These are phyloP conservation scores for Zhuliangozyma blackwelliae DNA, from an alignment of 1,139 yeast species.

Conservation along the genomic window DNA sequence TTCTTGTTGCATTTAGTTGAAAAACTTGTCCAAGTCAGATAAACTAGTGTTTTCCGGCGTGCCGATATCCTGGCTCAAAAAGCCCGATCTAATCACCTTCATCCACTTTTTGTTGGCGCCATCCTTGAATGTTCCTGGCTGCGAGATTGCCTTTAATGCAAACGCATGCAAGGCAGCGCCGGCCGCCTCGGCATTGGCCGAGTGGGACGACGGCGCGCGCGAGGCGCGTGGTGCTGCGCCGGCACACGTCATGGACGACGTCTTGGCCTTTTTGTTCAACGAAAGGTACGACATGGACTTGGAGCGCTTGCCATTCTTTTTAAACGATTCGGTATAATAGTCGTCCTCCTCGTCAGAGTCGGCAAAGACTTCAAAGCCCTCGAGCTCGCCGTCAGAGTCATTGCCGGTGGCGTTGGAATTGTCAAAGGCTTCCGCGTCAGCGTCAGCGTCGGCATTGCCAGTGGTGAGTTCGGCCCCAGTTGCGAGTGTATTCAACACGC, in stretches of 20 bases:
- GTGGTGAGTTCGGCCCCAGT: constrained; percentile 8
- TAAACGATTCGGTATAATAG: constrained; percentile 23
- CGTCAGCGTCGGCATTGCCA: constrained; percentile 4
- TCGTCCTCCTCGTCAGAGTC: constrained; percentile 32
- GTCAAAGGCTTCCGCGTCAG: constrained; percentile 44
- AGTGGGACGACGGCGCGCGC: constrained; percentile 50
- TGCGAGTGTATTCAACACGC: neutral
- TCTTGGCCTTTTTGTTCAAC: constrained; percentile 47
- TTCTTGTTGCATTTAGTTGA: constrained; percentile 20
- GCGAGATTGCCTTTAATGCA: constrained; percentile 50
- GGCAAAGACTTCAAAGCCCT: constrained; percentile 44
- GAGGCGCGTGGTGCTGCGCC: constrained; percentile 83
- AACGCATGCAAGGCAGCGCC: constrained; percentile 75
- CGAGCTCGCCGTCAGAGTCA: constrained; percentile 35
- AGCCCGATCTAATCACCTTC: constrained; percentile 68
- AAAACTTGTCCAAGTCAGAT: constrained; percentile 68
- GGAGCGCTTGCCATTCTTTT: constrained; percentile 52
- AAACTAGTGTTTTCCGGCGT: constrained; percentile 73
- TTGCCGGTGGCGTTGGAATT: constrained; percentile 20
- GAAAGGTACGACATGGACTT: constrained; percentile 58
- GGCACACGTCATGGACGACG: constrained; percentile 56
- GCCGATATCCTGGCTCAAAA: constrained; percentile 68
- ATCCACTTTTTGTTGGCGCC: constrained; percentile 55
- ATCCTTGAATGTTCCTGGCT: constrained; percentile 6
- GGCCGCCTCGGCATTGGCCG: constrained; percentile 64